Base-by-base conservation (phyloP, 164 flowering plant species). In the Magnolia changhungtana region DNA sequence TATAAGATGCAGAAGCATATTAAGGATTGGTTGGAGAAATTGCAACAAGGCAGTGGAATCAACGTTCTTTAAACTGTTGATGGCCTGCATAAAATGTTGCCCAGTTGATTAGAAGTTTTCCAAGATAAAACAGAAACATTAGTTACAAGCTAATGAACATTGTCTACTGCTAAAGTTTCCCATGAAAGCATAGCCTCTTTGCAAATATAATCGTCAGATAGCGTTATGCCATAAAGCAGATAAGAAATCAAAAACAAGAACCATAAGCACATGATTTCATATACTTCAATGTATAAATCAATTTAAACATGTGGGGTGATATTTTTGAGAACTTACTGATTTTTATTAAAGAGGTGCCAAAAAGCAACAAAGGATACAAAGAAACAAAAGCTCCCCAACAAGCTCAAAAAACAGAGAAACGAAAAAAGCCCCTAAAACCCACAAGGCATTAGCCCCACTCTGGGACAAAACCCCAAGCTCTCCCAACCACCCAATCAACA, bases 1-100 rank as follows among this genome's bases (percentile, higher is more conserved):
- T 50, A 96, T 96, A 59, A 96, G 96, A 86, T 94, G 99, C 68
- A 96, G 99, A 81, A 96, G 98, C 99, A 96, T 96, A 85, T 90
- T 92, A 75, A 96, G 83, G 37, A 94, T 84, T 23, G 99, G 96
- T 79, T 96, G 97, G 85, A 96, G 93, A 86, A 96, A 96, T 86
- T 96, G 99, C 84, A 96, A 89, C 86, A 94, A 81, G 61, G 92
- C 95, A 71, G 90, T 88, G 21, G 99, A 92, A 82, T 96, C 99
- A 75, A 96, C 99, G 86, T 96, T 94, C 89, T 96, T 96, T 76
- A 96, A 85, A 82, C 99, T 92, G 87, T 96, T 96, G 75, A 96
- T 96, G 31, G 99, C 99, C 98, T 96, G 93, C 87, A 89, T 29
- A 27, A 19, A 76, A 80, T 75, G 71, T 37, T 23, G 0, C 8